A percentile compares a stretch with the other conserved stretches of the same genome.
phyloP scores from a whole-genome alignment of 345 rosid species.

The Zanthoxylum bungeanum region DNA sequence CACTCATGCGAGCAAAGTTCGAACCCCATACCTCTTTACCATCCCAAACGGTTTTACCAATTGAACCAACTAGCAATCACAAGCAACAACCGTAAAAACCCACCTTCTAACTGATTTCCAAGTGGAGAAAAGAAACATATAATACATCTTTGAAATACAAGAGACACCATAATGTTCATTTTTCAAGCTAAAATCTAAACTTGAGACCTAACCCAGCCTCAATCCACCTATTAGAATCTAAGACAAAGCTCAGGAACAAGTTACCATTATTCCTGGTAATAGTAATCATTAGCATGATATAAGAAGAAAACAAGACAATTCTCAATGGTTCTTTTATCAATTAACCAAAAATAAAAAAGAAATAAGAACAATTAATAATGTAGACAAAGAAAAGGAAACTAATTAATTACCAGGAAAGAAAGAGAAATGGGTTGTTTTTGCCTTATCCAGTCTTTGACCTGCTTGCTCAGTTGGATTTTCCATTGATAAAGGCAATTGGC shows the following conservation, averaged over 20 bases:
- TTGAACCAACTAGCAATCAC: neutral
- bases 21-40: neutral
- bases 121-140: no score
- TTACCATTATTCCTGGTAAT: neutral
- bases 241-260: neutral
- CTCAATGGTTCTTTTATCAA: neutral
- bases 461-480: slow-evolving; percentile 38
- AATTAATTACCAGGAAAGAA: slow-evolving; percentile 56
- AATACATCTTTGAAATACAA: neutral
- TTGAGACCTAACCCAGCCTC: neutral
- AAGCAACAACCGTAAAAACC: neutral
- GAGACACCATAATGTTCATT: no score
- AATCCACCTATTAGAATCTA: neutral
- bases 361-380: no score
- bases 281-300: neutral
- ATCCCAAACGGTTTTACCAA: neutral
- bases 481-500: slow-evolving; percentile 36
- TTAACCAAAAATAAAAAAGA: no score
- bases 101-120: no score
- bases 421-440: slow-evolving; percentile 43
- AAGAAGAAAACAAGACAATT: neutral
- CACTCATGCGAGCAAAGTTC: neutral
- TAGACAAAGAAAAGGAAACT: neutral
- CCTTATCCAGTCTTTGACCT: slow-evolving; percentile 39
- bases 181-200: no score